Evolutionary conservation across 192 early-diverging fungal species (phyloP), one percentile per base, ranked within the genome.

Genomic region (Coemansia sp.): DNA sequence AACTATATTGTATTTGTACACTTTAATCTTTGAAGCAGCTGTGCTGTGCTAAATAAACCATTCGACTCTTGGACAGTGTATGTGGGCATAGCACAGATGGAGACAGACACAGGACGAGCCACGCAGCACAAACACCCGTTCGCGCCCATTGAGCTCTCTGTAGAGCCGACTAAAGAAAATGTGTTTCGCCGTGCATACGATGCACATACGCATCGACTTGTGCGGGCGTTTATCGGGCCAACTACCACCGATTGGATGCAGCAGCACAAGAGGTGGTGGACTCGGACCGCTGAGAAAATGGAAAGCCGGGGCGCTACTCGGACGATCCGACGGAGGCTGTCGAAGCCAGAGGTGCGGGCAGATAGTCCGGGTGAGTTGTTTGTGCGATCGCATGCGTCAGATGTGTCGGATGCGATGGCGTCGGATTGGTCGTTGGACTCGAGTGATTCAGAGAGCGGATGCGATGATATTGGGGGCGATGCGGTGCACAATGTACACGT

Each of bases 181-280:
- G 56, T 75, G 16, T 75, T 75, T 35, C 49, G 63, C 48, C 68
- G 61, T 8, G 49, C 55, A 6, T 43, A 65, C 45, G 22, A 31
- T 23, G 51, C 57, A 4, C 62, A 63, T 2, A 39, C 51, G n/a
- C 45, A 35, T 5, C 56, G 67, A 39, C 61, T 50, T 23, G 64
- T 60, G 3, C 64, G 77, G 4, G 72, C 60, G 52, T 80, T 80
- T 45, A 75, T 80, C 12, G 77, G 77, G 10, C 64, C 72, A 6
- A 54, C 39, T 4, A 64, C 43, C 35, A 68, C 69, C 3, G 39
- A 64, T 11, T 80, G 77, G 77, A 80, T 80, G 77, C 72, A 75
- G 62, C 57, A 60, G 25, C 72, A 80, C 51, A 69, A 80, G 59
- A 65, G 69, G n/a, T 80, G 77, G 77, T 80, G 77, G 77, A 37